These are phyloP conservation scores for Luffa acutangula DNA, from an alignment of 306 rosid species.

Conservation along the genomic window DNA sequence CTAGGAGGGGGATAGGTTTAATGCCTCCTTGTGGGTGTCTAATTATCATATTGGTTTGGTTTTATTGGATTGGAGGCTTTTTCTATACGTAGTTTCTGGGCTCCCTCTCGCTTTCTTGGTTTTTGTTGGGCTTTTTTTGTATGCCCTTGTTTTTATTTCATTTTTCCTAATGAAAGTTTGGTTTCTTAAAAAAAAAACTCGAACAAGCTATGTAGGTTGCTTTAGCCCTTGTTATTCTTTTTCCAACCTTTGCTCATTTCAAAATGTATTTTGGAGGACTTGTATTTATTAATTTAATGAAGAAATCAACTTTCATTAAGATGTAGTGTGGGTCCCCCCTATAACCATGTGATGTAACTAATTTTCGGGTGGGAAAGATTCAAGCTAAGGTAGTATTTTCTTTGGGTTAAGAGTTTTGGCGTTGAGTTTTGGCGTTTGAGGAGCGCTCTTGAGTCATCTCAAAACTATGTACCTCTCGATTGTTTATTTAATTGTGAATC, in stretches of 20 bases:
- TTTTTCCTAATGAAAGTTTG: not conserved
- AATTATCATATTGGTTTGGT: not conserved
- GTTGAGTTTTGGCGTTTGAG: not conserved
- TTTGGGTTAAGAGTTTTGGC: not conserved
- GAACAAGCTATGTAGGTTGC: no score
- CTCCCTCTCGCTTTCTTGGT: not conserved
- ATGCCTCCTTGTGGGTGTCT: not conserved
- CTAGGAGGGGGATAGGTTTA: not conserved
- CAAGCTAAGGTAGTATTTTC: not conserved
- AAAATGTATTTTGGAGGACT: no score
- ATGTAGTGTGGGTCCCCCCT: not conserved
- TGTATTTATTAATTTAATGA: no score
- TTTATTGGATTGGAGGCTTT: not conserved
- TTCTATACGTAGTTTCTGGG: not conserved
- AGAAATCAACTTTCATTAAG: not conserved
- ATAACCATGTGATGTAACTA: not conserved
- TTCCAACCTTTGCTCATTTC: no score
- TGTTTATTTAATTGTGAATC: not conserved
- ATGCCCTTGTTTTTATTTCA: not conserved
- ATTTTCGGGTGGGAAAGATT: not conserved
- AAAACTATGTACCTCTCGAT: not conserved
- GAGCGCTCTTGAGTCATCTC: not conserved
- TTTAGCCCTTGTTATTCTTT: no score
- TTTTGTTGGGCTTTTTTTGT: not conserved
- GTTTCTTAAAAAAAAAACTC: not conserved